A percentile compares a stretch with the other conserved stretches of the same genome.
Evolutionary conservation across 2,329 filamentous ascomycete genomes (phyloP).

Genomic region (Fusarium hostae): DNA sequence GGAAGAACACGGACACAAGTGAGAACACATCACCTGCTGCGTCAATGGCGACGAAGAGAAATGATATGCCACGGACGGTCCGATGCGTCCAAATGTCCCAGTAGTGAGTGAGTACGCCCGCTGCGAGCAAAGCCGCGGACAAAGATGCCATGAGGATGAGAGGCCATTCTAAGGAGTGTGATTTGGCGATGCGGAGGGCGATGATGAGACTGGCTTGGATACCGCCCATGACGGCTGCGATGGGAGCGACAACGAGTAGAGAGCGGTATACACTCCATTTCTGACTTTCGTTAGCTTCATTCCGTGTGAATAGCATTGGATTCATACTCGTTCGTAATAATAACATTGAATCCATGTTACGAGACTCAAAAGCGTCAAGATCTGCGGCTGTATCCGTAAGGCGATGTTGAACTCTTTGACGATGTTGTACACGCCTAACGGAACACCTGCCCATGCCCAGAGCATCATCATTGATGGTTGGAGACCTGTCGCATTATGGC

Average conservation of each 20-base stretch:
- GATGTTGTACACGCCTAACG: slow-evolving; percentile 66
- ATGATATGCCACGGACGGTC: slow-evolving; percentile 76
- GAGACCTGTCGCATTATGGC: slow-evolving; percentile 72
- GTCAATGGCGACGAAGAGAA: slow-evolving; percentile 77
- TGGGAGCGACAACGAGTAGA: slow-evolving; percentile 58
- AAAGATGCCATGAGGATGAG: slow-evolving; percentile 73
- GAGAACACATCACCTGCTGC: slow-evolving; percentile 76
- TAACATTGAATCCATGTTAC: slow-evolving; percentile 57
- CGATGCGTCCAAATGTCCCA: slow-evolving; percentile 74
- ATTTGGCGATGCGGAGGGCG: slow-evolving; percentile 60
- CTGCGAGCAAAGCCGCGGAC: slow-evolving; percentile 70
- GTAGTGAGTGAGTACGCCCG: slow-evolving; percentile 75
- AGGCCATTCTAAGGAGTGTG: slow-evolving; percentile 66
- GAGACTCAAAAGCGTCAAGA: slow-evolving; percentile 56
- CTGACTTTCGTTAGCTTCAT: slow-evolving; percentile 46
- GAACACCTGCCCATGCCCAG: slow-evolving; percentile 75
- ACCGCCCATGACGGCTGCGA: slow-evolving; percentile 67
- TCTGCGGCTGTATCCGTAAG: slow-evolving; percentile 56
- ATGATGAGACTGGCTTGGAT: slow-evolving; percentile 70
- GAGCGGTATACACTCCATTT: slow-evolving; percentile 64
- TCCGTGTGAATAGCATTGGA: fast-evolving
- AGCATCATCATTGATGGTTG: slow-evolving; percentile 79
- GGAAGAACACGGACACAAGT: slow-evolving; percentile 71
- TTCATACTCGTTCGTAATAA: slow-evolving; percentile 53
- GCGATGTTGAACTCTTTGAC: slow-evolving; percentile 56